Conservation (phyloP, 192 early-diverging fungal genomes). For the Umbelopsis isabellina region DNA sequence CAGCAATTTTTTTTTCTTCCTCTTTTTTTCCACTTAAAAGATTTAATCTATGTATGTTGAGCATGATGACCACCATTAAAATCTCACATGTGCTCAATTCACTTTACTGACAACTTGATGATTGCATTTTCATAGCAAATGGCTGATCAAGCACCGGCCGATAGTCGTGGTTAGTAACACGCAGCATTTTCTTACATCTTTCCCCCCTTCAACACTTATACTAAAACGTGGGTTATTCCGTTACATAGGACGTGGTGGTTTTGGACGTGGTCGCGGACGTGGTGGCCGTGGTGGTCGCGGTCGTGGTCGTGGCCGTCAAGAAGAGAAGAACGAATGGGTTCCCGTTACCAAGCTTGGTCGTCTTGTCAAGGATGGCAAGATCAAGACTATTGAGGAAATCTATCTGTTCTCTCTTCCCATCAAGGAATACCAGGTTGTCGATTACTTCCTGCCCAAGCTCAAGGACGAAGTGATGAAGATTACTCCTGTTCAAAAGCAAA, state of each 20-base stretch:
- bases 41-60: constrained; percentile 19
- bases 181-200: neutral
- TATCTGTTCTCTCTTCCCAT: constrained; percentile 98
- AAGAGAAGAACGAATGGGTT: constrained; percentile 53
- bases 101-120: neutral
- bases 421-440: constrained; percentile 99
- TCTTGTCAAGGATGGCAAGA: constrained; percentile 97
- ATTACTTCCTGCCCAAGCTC: constrained; percentile 91
- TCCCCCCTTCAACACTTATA: neutral
- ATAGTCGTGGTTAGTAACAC: constrained; percentile 63
- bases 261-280: constrained; percentile 45
- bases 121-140: constrained; percentile 56
- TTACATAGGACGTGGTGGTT: constrained; percentile 38
- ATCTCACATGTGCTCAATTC: neutral
- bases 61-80: no score
- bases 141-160: constrained; percentile 80
- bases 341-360: constrained; percentile 99
- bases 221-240: neutral
- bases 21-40: constrained; percentile 17
- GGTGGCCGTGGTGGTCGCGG: constrained; percentile 38
- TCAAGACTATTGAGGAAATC: constrained; percentile 96
- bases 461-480: constrained; percentile 99
- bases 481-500: constrained; percentile 99
- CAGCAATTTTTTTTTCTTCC: constrained; percentile 23
- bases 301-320: constrained; percentile 40